Percentiles rank a stretch among this genome's conserved stretches.
These are phyloP conservation scores for Spathaspora jeffriesii DNA, from an alignment of 1,139 yeast genomes.

Conservation along the genomic window DNA sequence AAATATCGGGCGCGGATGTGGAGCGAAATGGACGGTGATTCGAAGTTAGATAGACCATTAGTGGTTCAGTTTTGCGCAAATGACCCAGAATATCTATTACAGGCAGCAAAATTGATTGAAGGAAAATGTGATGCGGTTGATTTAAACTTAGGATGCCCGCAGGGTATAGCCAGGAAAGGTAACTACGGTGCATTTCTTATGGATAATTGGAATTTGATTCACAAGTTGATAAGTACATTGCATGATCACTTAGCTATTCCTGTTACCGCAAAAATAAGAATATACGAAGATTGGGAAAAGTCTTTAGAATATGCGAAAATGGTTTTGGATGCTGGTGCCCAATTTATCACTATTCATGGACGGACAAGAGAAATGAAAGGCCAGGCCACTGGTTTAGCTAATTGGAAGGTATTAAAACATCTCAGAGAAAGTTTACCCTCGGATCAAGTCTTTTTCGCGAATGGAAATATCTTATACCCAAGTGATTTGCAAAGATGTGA, in stretches of 20 bases:
- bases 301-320: constrained; percentile 84
- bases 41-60: constrained; percentile 70
- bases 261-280: constrained; percentile 94
- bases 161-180: constrained; percentile 94
- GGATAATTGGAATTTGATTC: constrained; percentile 95
- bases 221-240: constrained; percentile 66
- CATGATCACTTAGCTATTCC: constrained; percentile 80
- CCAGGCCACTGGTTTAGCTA: constrained; percentile 92
- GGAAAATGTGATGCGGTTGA: constrained; percentile 95
- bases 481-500: constrained; percentile 75
- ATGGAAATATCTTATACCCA: constrained; percentile 88
- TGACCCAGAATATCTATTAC: constrained; percentile 80
- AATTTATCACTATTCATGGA: constrained; percentile 92
- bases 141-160: constrained; percentile 95
- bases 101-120: constrained; percentile 80
- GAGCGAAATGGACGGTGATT: constrained; percentile 73
- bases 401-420: constrained; percentile 80
- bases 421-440: constrained; percentile 77
- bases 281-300: constrained; percentile 83
- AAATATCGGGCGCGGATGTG: constrained; percentile 82
- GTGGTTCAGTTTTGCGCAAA: constrained; percentile 97
- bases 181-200: constrained; percentile 93
- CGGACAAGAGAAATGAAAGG: constrained; percentile 98
- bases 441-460: constrained; percentile 89
- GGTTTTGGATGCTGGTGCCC: constrained; percentile 96